phyloP scores from a whole-genome alignment of 805 yeast species.

The Sungouiella blattae region DNA sequence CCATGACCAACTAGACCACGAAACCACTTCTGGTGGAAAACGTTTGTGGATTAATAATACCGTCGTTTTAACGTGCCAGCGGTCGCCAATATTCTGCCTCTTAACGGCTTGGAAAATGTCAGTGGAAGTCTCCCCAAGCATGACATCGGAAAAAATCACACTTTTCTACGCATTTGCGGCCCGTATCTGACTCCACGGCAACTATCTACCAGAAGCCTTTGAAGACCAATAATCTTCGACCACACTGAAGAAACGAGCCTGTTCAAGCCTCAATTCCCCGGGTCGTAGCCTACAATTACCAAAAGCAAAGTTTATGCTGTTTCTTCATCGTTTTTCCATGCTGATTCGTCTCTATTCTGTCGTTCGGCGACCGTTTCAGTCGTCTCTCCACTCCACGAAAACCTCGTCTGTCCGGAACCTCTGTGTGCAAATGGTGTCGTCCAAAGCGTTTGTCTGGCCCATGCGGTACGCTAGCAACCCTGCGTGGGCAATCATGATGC shows the following conservation, averaged over 20 bases:
- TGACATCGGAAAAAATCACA: too few species aligned
- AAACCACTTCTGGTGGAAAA: constrained; percentile 8
- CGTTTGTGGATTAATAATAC: background rate
- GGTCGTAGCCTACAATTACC: too few species aligned
- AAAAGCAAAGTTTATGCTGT: too few species aligned
- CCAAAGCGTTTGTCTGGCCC: constrained; percentile 61
- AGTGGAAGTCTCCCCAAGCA: too few species aligned
- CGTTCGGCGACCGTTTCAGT: too few species aligned
- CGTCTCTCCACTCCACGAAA: constrained; percentile 82
- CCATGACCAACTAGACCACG: constrained; percentile 99
- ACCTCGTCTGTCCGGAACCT: constrained; percentile 95
- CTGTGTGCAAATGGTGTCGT: constrained; percentile 85
- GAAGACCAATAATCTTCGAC: constrained; percentile 11
- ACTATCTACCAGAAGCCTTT: constrained; percentile 7
- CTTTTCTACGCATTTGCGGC: constrained; percentile 9
- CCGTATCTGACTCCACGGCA: constrained; percentile 17
- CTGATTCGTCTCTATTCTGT: too few species aligned
- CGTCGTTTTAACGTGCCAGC: too few species aligned
- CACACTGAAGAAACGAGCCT: constrained; percentile 7
- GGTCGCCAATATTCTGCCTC: too few species aligned
- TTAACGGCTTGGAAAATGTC: too few species aligned
- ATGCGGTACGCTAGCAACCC: constrained; percentile 82
- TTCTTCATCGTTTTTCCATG: too few species aligned
- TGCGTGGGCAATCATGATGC: constrained; percentile 98
- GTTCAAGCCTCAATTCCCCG: background rate